These are phyloP conservation scores for Fusarium secorum DNA, from an alignment of 2,329 filamentous ascomycete species.

Conservation along the genomic window DNA sequence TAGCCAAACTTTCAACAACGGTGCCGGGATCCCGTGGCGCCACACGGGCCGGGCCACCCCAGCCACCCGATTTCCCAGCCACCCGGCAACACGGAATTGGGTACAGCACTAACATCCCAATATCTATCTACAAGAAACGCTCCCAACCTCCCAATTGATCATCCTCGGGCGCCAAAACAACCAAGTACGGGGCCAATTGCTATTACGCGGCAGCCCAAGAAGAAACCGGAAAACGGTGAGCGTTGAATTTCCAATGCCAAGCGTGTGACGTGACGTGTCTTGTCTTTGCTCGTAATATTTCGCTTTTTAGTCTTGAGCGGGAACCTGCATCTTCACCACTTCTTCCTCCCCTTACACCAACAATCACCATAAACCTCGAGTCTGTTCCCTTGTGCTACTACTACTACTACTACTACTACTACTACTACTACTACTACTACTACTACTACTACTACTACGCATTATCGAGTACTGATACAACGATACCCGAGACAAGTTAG, in stretches of 20 bases:
- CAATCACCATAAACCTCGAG: background rate
- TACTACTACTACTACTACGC: background rate
- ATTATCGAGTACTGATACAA: background rate
- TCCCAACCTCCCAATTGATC: slow-evolving; percentile 19
- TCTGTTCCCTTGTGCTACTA: background rate
- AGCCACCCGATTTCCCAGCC: slow-evolving; percentile 21
- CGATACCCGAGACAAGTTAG: background rate
- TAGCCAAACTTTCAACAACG: background rate
- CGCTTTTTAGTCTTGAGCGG: background rate
- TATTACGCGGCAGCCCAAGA: slow-evolving; percentile 11
- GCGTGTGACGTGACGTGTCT: slow-evolving; percentile 23
- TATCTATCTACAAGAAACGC: slow-evolving; percentile 1
- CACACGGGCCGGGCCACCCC: slow-evolving; percentile 3
- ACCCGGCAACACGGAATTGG: slow-evolving; percentile 8
- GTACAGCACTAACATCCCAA: background rate
- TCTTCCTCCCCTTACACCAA: background rate
- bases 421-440: background rate
- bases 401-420: background rate
- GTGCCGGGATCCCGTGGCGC: background rate
- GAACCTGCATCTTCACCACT: slow-evolving; percentile 11
- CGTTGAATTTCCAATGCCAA: background rate
- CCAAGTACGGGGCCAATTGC: slow-evolving; percentile 3
- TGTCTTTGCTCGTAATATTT: slow-evolving; percentile 6
- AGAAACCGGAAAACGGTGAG: slow-evolving; percentile 20
- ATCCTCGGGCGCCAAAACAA: slow-evolving; percentile 7